These are phyloP conservation scores for Trypanosoma avium DNA, from an alignment of 208 protist genomes.

Conservation along the genomic window DNA sequence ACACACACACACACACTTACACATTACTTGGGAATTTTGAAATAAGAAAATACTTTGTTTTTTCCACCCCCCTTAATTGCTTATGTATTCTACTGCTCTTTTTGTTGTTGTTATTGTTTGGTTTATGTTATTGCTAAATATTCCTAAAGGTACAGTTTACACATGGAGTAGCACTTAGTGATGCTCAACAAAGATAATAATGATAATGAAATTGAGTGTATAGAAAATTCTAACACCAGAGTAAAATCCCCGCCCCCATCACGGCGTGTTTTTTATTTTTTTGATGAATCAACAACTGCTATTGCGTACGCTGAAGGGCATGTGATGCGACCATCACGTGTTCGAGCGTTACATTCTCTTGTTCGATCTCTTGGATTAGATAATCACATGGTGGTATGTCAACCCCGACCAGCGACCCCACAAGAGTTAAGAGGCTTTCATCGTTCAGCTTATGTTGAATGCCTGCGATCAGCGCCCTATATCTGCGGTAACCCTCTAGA, in stretches of 20 bases:
- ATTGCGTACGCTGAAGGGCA: conserved; percentile 75
- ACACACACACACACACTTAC: too few species aligned
- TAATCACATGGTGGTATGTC: conserved; percentile 48
- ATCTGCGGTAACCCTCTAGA: conserved; percentile 77
- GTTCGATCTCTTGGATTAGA: conserved; percentile 73
- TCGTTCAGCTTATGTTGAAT: conserved; percentile 72
- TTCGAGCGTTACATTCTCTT: conserved; percentile 68
- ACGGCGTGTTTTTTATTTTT: conserved; percentile 76
- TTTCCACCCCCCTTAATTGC: too few species aligned
- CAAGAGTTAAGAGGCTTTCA: conserved; percentile 73
- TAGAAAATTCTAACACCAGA: too few species aligned
- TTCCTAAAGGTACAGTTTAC: too few species aligned
- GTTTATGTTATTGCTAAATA: too few species aligned
- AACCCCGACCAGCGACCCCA: conserved; percentile 53
- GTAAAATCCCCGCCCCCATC: not conserved
- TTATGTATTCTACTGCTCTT: too few species aligned
- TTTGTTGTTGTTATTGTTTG: too few species aligned
- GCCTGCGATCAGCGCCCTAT: conserved; percentile 45
- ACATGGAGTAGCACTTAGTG: too few species aligned
- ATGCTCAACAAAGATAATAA: too few species aligned
- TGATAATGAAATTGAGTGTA: too few species aligned
- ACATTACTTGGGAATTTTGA: too few species aligned
- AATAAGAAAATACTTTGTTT: too few species aligned
- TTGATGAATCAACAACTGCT: conserved; percentile 63
- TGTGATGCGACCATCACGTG: conserved; percentile 75